These are phyloP conservation scores for Fusarium lateritium DNA, from an alignment of 2,329 filamentous ascomycete genomes.

Conservation along the genomic window DNA sequence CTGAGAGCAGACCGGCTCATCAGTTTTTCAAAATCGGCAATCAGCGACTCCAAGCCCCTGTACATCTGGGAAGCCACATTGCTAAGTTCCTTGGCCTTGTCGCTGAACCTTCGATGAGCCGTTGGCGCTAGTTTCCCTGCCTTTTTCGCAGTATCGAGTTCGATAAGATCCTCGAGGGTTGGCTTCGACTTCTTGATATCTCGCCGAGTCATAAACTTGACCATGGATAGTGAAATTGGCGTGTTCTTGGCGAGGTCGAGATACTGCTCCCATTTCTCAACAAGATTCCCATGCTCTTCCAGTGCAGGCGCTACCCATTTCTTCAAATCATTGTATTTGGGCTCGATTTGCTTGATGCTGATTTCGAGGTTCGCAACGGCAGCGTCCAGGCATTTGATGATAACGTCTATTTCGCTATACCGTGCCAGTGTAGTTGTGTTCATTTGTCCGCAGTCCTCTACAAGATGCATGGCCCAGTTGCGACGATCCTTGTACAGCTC, in stretches of 20 bases:
- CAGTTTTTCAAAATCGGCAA: slow-evolving; percentile 74
- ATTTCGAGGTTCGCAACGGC: slow-evolving; percentile 88
- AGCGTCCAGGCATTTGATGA: slow-evolving; percentile 84
- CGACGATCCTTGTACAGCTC: slow-evolving; percentile 85
- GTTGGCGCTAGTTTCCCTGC: slow-evolving; percentile 76
- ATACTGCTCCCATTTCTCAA: slow-evolving; percentile 77
- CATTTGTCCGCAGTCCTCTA: slow-evolving; percentile 78
- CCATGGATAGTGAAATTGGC: slow-evolving; percentile 76
- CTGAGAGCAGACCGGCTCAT: slow-evolving; percentile 68
- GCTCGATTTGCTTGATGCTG: slow-evolving; percentile 79
- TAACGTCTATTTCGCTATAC: slow-evolving; percentile 80
- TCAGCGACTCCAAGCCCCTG: slow-evolving; percentile 71
- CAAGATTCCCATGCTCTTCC: slow-evolving; percentile 75
- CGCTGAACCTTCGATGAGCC: slow-evolving; percentile 71
- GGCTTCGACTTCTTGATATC: slow-evolving; percentile 63
- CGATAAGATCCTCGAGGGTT: slow-evolving; percentile 82
- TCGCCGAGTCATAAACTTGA: slow-evolving; percentile 72
- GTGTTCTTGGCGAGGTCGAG: slow-evolving; percentile 75
- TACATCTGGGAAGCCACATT: slow-evolving; percentile 72
- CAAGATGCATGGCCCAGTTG: slow-evolving; percentile 81
- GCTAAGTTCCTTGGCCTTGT: slow-evolving; percentile 73
- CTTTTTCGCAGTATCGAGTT: slow-evolving; percentile 78
- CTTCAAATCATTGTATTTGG: slow-evolving; percentile 79
- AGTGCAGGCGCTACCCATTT: slow-evolving; percentile 79
- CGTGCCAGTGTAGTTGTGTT: slow-evolving; percentile 73